phyloP scores from a whole-genome alignment of 2,329 filamentous ascomycete genomes.

The Monosporascus sp. region DNA sequence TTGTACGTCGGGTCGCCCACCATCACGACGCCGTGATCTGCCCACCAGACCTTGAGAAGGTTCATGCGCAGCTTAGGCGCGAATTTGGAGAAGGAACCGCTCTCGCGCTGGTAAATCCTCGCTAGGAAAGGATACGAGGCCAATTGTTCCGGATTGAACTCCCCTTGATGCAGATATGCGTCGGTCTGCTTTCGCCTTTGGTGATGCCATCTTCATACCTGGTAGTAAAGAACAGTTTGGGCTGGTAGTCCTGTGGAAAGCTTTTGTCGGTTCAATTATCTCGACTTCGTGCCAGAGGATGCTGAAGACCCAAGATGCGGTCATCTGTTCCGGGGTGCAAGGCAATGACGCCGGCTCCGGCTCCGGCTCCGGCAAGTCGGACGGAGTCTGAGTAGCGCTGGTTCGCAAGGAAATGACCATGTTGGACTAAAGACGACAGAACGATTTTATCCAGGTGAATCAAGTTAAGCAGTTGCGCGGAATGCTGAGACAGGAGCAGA shows the following conservation, averaged over 20 bases:
- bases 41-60: slow-evolving; percentile 19
- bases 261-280: slow-evolving; percentile 11
- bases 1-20: slow-evolving; percentile 20
- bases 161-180: slow-evolving; percentile 21
- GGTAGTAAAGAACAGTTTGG: slow-evolving; percentile 16
- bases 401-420: no score
- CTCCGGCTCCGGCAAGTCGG: no score
- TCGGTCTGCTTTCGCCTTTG: slow-evolving; percentile 1
- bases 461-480: no score
- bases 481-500: no score
- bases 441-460: no score
- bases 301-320: slow-evolving; percentile 17
- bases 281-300: slow-evolving; percentile 14
- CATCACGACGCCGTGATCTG: slow-evolving; percentile 21
- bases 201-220: slow-evolving; percentile 11
- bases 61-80: slow-evolving; percentile 18
- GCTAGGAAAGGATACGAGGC: slow-evolving; percentile 18
- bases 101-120: slow-evolving; percentile 22
- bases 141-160: slow-evolving; percentile 20
- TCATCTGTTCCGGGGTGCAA: slow-evolving; percentile 12
- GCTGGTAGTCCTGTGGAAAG: slow-evolving; percentile 18
- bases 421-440: no score
- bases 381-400: no score
- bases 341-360: no score
- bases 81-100: slow-evolving; percentile 22